phyloP scores from a whole-genome alignment of 2,329 filamentous ascomycete species.

The Septoria petroselini region DNA sequence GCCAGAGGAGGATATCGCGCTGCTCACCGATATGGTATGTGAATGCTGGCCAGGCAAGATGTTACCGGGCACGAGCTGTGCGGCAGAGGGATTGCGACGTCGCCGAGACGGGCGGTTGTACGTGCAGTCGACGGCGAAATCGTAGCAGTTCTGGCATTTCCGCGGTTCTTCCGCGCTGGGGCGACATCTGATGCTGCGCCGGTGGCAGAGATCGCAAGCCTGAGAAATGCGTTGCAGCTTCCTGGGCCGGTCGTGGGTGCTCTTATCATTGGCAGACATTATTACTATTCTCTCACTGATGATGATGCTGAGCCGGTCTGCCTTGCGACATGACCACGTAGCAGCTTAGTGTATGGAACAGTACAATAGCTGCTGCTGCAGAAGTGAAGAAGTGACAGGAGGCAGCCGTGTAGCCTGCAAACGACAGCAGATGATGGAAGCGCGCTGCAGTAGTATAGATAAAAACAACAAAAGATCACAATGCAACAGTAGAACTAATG shows the following conservation, averaged over 20 bases:
- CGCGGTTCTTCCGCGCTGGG: constrained; percentile 38
- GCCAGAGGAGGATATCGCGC: too few species aligned
- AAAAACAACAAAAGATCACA: too few species aligned
- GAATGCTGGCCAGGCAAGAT: constrained; percentile 27
- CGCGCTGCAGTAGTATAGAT: too few species aligned
- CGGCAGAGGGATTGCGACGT: constrained; percentile 26
- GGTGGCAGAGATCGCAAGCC: constrained; percentile 51
- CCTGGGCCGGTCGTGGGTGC: constrained; percentile 32
- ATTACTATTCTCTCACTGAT: too few species aligned
- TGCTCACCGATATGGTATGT: constrained; percentile 5
- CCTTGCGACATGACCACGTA: too few species aligned
- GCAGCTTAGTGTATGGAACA: constrained; percentile 7
- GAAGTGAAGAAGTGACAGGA: too few species aligned
- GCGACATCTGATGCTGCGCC: constrained; percentile 48
- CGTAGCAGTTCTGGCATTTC: constrained; percentile 50
- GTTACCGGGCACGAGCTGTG: constrained; percentile 27
- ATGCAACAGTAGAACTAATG: too few species aligned
- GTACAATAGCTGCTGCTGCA: background rate
- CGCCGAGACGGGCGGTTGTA: constrained; percentile 48
- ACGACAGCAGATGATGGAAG: too few species aligned
- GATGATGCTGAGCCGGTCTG: too few species aligned
- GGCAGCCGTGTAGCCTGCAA: constrained; percentile 3
- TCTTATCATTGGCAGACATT: too few species aligned
- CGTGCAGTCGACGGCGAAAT: constrained; percentile 51
- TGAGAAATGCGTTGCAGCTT: constrained; percentile 40